Base-by-base conservation (phyloP, 495 filamentous ascomycete species). In the Penicillium robsamsonii region DNA sequence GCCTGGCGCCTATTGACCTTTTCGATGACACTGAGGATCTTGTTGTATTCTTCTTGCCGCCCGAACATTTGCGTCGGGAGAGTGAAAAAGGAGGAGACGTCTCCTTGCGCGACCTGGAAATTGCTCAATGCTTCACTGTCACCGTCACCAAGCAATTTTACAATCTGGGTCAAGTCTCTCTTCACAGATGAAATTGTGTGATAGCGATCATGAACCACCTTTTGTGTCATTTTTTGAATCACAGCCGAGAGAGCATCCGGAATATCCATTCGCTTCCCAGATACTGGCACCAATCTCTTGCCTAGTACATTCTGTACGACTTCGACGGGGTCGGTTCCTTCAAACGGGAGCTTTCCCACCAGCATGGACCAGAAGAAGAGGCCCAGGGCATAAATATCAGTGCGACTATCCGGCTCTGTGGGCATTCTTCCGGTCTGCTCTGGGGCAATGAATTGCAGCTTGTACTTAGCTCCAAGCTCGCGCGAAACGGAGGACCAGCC, bases 401-500 rank as follows among this genome's bases (percentile, higher is more conserved):
- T 96, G 44, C 92, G 81, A 53, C 84, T 88, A 71, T 96, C 91
- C 1, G 92, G 92, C 63, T 94, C 90, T 17, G 87, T 90, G 3
- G 90, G 87, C 82, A 95, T 87, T 15, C 92, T 84, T 24, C 92
- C 92, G 13, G 91, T 96, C 76, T 96, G 91, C 61, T 96, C 92
- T 0, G 92, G 90, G 42, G 89, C 91, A 67, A 96, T 91, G 63
- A 86, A 95, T 55, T 90, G 84, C 20, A 96, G 75, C 70, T 94
- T 95, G 60, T 89, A 87, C 65, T 88, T 89, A 25, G 89, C 86
- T 0, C 91, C 91, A 35, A 90, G 71, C 66, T 94, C 88, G 38
- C 84, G 83, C 5, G 87, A 90, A 38, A 96, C 75, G 2, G 85
- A 78, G 8, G 85, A 87, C 92, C 92, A 96, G 41, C 90, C 90